Base-by-base conservation (phyloP, 306 rosid species). In the Clitoria ternatea region DNA sequence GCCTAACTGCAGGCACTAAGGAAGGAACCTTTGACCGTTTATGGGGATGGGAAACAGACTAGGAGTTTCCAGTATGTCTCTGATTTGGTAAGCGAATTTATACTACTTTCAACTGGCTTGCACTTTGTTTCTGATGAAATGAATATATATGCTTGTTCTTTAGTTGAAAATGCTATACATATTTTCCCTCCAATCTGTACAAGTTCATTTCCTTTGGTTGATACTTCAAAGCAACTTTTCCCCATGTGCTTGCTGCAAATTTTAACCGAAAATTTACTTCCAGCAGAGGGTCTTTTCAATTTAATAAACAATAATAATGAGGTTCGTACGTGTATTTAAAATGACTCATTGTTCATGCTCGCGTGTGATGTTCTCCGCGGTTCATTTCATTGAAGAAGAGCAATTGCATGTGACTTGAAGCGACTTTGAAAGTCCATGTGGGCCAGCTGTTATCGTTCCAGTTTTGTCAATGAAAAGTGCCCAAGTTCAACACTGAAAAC, bases 51-150 rank as follows among this genome's bases (percentile, higher is more conserved):
- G 67, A 91, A 94, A 85, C 99, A 91, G 83, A 94, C 99, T 20
- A 87, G 99, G 87, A 94, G 99, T 82, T 94, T 94, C 91, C 99
- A 94, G 61, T 94, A 85, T 76, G 99, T 94, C 56, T 94, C 99
- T 85, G 99, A 94, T 82, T 83, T 94, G 90, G 99, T 88, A 86
- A 86, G 86, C 22, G 14, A 2, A 40, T 24, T 57, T 52, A 60
- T 54, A 14, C 37, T 1, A 24, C 19, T 54, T 26, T 49, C 48
- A n/a, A 18, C 44, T 66, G 5, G 37, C 65, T 44, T 49, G 8
- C 50, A 39, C 77, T 72, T 54, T 62, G 43, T 29, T 72, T 61
- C 22, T 61, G 17, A 15, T 61, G 47, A 60, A 29, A 74, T 24
- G 36, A 62, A 40, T 1, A 23, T 23, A 18, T 11, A 3, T 36